Base-by-base conservation (phyloP, 1,139 yeast species). In the Hanseniaspora sp. region DNA sequence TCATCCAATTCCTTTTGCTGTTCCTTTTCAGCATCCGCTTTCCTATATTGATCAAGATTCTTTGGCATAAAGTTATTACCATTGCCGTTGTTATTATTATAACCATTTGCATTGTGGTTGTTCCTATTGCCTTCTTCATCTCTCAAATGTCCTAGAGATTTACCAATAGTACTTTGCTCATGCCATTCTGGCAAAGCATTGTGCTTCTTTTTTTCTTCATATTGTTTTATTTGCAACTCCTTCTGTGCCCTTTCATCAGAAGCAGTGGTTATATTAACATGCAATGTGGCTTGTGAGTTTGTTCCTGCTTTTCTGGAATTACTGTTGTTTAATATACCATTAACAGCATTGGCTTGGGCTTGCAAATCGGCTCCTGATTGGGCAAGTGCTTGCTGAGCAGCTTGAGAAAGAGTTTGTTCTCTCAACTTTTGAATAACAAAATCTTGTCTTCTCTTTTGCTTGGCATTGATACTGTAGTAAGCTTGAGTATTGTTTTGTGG, bases 181-280 rank as follows among this genome's bases (percentile, higher is more conserved):
- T 92, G 96, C 99, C 99, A 92, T 29, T 95, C 82, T 11, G 99
- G 98, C 61, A 92, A 74, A 1, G 96, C 96, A 66, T 94, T 92
- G 68, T 90, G 96, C 65, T 86, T 85, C 66, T 90, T 78, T 67
- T 83, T 86, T 76, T 82, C 79, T 74, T 81, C 76, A 59, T 75
- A 79, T 62, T 83, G 90, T 64, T 79, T 76, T 60, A 79, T 85
- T 65, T 75, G 76, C 61, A 78, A 75, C 63, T 82, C 88, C 56
- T 78, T 74, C 62, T 77, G 82, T 59, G 79, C 78, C 59, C 82
- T 80, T 64, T 88, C 96, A 66, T 86, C 95, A 64, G 84, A 69
- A 23, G 69, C 87, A 1, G 96, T 90, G 5, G 96, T 85, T 67
- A 92, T 88, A 59, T 87, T 83, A 59, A 94, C 95, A 66, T 87